Conservation (phyloP, 1,139 yeast genomes). For the Yamadazyma songkhlaensis region DNA sequence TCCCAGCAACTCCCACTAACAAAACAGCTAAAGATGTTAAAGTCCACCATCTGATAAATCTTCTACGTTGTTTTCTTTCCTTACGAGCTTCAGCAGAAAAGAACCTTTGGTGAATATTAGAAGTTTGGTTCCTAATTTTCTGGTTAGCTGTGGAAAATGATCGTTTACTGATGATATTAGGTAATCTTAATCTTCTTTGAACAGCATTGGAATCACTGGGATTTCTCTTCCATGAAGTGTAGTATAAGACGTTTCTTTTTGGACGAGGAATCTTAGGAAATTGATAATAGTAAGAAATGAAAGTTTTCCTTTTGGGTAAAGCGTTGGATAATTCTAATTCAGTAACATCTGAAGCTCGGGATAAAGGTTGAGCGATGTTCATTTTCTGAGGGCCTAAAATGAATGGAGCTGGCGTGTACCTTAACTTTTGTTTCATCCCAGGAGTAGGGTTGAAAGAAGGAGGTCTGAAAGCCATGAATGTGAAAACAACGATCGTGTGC, state of each 20-base stretch:
- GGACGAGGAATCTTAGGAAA: conserved; percentile 68
- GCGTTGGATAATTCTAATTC: conserved; percentile 22
- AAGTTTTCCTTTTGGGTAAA: conserved; percentile 17
- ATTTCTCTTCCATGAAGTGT: conserved; percentile 36
- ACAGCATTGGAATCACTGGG: conserved; percentile 17
- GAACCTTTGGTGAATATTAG: conserved; percentile 37
- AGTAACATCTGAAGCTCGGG: conserved; percentile 40
- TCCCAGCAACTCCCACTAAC: conserved; percentile 63
- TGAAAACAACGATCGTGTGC: conserved; percentile 2
- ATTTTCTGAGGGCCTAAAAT: conserved; percentile 24
- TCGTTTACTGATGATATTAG: conserved; percentile 29
- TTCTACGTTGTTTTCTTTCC: conserved; percentile 44
- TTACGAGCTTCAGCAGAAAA: conserved; percentile 45
- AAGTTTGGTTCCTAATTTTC: conserved; percentile 33
- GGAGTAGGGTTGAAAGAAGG: conserved; percentile 17
- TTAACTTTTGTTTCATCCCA: conserved; percentile 12
- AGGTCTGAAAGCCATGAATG: conserved; percentile 22
- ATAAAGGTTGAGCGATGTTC: conserved; percentile 44
- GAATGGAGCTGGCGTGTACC: conserved; percentile 18
- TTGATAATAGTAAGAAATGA: conserved; percentile 28
- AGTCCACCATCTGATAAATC: conserved; percentile 67
- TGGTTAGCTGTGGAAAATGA: conserved; percentile 40
- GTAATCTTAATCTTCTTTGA: conserved; percentile 17
- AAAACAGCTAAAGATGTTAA: conserved; percentile 62
- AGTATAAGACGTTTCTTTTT: conserved; percentile 55